Conservation (phyloP, 2,329 filamentous ascomycete species). For the Lojkania enalia region DNA sequence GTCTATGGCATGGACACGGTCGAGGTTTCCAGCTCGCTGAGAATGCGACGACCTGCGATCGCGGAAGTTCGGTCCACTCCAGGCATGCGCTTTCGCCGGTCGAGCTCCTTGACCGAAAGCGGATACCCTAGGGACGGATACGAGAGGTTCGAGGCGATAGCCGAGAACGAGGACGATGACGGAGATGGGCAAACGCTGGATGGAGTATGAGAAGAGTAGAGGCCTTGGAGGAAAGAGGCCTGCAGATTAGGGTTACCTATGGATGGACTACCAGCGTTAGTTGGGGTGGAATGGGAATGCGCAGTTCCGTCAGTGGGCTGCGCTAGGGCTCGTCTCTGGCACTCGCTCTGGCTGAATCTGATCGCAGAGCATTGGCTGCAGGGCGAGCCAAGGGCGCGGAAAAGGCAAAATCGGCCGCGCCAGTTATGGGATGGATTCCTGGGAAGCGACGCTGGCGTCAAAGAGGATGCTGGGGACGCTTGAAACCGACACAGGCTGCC, state of each 20-base stretch:
- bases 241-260: slow-evolving; percentile 9
- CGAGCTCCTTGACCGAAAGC: too few species aligned
- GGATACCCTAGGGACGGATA: too few species aligned
- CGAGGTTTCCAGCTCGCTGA: too few species aligned
- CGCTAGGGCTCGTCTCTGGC: slow-evolving; percentile 2
- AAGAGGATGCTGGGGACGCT: too few species aligned
- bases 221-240: slow-evolving; percentile 4
- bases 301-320: background rate
- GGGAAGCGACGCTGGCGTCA: too few species aligned
- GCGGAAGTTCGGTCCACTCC: too few species aligned
- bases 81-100: too few species aligned
- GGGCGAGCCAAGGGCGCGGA: slow-evolving; percentile 1
- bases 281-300: background rate
- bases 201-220: background rate
- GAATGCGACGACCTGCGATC: too few species aligned
- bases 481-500: too few species aligned
- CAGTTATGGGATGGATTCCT: too few species aligned
- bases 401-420: background rate
- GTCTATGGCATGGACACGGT: too few species aligned
- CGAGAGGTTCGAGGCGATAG: too few species aligned
- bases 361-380: slow-evolving; percentile 5
- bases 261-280: background rate
- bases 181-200: background rate
- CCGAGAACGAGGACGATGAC: background rate
- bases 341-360: slow-evolving; percentile 6